Percentiles rank a stretch among this genome's conserved stretches.
These are phyloP conservation scores for Evernia prunastri DNA, from an alignment of 495 filamentous ascomycete genomes.

Conservation along the genomic window DNA sequence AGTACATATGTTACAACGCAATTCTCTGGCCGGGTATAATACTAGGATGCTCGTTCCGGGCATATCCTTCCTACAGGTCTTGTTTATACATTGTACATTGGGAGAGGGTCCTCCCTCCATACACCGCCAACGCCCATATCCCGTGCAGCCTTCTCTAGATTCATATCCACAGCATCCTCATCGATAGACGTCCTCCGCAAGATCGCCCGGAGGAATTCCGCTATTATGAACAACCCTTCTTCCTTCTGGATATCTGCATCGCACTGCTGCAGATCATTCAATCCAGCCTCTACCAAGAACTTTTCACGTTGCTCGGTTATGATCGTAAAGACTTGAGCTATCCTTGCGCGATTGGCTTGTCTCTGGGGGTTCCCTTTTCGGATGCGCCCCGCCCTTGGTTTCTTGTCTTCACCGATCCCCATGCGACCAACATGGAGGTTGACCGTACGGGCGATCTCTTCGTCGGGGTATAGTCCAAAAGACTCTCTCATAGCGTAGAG, in stretches of 20 bases:
- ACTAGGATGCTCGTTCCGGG: background rate
- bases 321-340: constrained; percentile 27
- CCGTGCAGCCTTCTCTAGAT: constrained; percentile 41
- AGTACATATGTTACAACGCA: background rate
- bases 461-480: constrained; percentile 50
- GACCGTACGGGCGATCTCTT: constrained; percentile 45
- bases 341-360: constrained; percentile 25
- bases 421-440: constrained; percentile 46
- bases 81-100: constrained; percentile 8
- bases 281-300: constrained; percentile 24
- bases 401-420: constrained; percentile 23
- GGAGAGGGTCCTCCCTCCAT: constrained; percentile 33
- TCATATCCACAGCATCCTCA: constrained; percentile 32
- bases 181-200: constrained; percentile 39
- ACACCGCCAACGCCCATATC: constrained; percentile 49
- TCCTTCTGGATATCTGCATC: constrained; percentile 38
- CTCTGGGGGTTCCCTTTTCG: constrained; percentile 14
- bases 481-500: constrained; percentile 47
- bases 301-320: constrained; percentile 29
- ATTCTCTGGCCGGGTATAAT: background rate
- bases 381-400: constrained; percentile 17
- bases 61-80: background rate
- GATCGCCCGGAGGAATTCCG: constrained; percentile 45
- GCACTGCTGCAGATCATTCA: constrained; percentile 31
- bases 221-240: constrained; percentile 47